phyloP scores from a whole-genome alignment of 306 rosid species.

The Vachellia pachyceras region DNA sequence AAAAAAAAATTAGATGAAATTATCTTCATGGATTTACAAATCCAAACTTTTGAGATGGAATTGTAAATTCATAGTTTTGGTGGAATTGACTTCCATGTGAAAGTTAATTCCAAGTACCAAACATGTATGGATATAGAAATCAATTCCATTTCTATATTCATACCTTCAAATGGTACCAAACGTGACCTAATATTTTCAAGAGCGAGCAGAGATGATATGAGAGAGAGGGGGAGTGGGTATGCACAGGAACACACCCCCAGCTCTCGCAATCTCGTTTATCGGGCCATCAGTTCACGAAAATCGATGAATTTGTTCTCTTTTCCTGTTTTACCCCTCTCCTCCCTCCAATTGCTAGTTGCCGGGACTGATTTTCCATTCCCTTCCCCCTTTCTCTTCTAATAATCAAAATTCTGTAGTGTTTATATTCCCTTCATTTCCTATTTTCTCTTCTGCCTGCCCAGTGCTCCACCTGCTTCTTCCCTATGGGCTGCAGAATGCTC shows the following conservation, averaged over 20 bases:
- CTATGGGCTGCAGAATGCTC: slow-evolving; percentile 42
- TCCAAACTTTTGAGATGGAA: too few species aligned
- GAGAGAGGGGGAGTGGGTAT: not conserved
- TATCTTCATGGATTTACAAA: too few species aligned
- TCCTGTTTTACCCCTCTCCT: slow-evolving; percentile 51
- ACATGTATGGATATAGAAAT: too few species aligned
- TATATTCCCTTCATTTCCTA: slow-evolving; percentile 5
- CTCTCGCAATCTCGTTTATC: slow-evolving; percentile 53
- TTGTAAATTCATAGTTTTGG: too few species aligned
- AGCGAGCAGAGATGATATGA: not conserved
- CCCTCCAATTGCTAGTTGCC: not conserved
- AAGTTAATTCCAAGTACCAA: too few species aligned
- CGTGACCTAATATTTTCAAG: too few species aligned
- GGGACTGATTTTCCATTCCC: not conserved
- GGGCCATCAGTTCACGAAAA: slow-evolving; percentile 57
- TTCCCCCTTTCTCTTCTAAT: not conserved
- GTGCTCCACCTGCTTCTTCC: slow-evolving; percentile 37
- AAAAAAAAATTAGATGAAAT: too few species aligned
- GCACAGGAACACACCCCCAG: slow-evolving; percentile 23
- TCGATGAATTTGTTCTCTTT: slow-evolving; percentile 42
- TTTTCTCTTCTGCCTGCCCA: slow-evolving; percentile 2
- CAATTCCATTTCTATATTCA: too few species aligned
- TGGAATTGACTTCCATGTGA: too few species aligned
- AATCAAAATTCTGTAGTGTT: not conserved
- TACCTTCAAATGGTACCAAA: too few species aligned